Evolutionary conservation across 345 rosid genomes (phyloP), one percentile per base, ranked within the genome.

Genomic region (Stellera chamaejasme): DNA sequence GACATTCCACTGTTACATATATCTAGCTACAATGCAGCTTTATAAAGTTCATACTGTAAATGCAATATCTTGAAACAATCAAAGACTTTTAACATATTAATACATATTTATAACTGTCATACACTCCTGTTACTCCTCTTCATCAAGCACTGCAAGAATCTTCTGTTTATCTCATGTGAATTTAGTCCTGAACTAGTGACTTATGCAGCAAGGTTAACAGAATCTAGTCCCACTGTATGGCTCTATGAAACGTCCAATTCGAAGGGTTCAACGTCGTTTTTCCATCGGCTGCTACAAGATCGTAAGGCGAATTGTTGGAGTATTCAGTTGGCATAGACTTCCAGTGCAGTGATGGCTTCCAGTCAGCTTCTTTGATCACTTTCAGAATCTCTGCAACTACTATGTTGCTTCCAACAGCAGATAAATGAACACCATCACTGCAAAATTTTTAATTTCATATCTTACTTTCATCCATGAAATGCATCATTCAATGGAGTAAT

Each of bases 301-400:
- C 86, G 58, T 75, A 83, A 0, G 88, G 73, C 0, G 95, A 94
- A 60, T 90, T 76, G 55, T 94, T 95, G 0, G 93, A 13, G 62
- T 90, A 94, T 74, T 94, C 96, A 0, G 95, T 78, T 5, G 92
- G 84, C 87, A 90, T 79, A 12, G 90, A 73, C 69, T 87, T 90
- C 97, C 99, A 90, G 72, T 87, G 82, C 6, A 94, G 84, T 58
- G 90, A 83, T 8, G 97, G 96, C 65, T 49, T 56, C 99, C 99
- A 94, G 14, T 94, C 89, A 0, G 93, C 85, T 71, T 80, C 83
- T 63, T 73, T 94, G 28, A 90, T 52, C 68, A 78, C 86, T 69
- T 89, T 85, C 32, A 94, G 68, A 57, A 90, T 79, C 85, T 85
- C 99, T 19, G 64, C 84, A 41, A 71, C 95, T 4, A 94, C 95